Evolutionary conservation across 345 rosid species (phyloP), one percentile per base, ranked within the genome.

Genomic region (Erysimum cheiranthoides): DNA sequence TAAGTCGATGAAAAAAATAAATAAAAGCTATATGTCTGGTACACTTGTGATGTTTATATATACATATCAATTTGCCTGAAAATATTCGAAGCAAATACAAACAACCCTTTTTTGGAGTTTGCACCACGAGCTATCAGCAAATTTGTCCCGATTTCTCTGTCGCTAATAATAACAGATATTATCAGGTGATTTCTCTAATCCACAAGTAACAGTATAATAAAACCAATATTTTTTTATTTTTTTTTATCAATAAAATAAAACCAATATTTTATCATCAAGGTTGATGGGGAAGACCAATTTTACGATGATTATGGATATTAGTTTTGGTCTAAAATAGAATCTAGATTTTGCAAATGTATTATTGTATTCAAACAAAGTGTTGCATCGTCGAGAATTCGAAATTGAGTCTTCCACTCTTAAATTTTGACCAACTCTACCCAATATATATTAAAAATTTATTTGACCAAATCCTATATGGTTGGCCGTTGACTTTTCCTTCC

Each of bases 381-480:
- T 59, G 57, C 47, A 58, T 56, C 10, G 27, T 36, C 42, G 42
- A 56, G 56, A 50, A 60, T 27, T 61, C 61, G 51, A 25, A 71
- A 71, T 47, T 71, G 75, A 71, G 32, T 47, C 68, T 71, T 47
- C 5, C 68, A 72, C 76, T 61, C 75, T 47, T 69, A 38, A 16
- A 2, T 51, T 50, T 17, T 70, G 74, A 57, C 35, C 45, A 58
- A 57, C 43, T 70, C 56, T 25, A 51, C 13, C 30, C 9, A 50
- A 50, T 17, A 32, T 17, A 50, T 17, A 32, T 17, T 5, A 5
- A 28, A 38, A 32, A 43, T 8, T 47, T 8, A 36, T 5, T 5
- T 62, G 77, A 62, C 35, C 54, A 73, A 52, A 63, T 31, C 45
- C 5, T 17, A 63, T 62, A 7, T 30, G 32, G 39, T 51, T 63